phyloP scores from a whole-genome alignment of 2,329 filamentous ascomycete species.

The Sodiomyces alkalinus region DNA sequence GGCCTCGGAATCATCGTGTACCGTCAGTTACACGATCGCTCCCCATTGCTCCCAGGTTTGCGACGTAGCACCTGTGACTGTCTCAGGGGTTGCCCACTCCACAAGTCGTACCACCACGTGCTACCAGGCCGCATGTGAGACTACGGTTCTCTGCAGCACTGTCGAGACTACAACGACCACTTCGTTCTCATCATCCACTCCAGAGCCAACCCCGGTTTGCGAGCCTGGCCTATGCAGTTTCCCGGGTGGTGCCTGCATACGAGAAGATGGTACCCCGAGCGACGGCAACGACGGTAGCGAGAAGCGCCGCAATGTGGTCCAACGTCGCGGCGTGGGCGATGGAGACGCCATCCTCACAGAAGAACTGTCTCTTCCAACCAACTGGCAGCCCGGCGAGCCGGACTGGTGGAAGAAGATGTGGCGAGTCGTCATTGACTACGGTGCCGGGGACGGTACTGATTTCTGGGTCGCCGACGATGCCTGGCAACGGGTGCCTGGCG shows the following conservation, averaged over 20 bases:
- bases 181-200: constrained; percentile 4
- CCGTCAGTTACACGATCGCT: constrained; percentile 4
- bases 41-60: constrained; percentile 7
- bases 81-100: not conserved
- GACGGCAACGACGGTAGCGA: not conserved
- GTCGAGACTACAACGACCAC: constrained; percentile 4
- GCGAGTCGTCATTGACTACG: constrained; percentile 4
- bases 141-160: constrained; percentile 4
- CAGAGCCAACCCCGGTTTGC: constrained; percentile 1
- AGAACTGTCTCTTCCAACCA: constrained; percentile 1
- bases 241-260: constrained; percentile 1
- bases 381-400: constrained; percentile 2
- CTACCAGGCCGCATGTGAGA: constrained; percentile 4
- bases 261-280: too few species aligned
- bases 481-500: not conserved
- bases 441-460: constrained; percentile 1
- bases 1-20: constrained; percentile 3
- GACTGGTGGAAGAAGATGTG: constrained; percentile 8
- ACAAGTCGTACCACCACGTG: constrained; percentile 4
- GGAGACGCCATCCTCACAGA: constrained; percentile 5
- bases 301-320: not conserved
- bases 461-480: not conserved
- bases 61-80: constrained; percentile 3
- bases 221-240: constrained; percentile 1
- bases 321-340: not conserved